Evolutionary conservation across 73 alveolate genomes (phyloP).

Genomic region (Tetrahymena malaccensis): DNA sequence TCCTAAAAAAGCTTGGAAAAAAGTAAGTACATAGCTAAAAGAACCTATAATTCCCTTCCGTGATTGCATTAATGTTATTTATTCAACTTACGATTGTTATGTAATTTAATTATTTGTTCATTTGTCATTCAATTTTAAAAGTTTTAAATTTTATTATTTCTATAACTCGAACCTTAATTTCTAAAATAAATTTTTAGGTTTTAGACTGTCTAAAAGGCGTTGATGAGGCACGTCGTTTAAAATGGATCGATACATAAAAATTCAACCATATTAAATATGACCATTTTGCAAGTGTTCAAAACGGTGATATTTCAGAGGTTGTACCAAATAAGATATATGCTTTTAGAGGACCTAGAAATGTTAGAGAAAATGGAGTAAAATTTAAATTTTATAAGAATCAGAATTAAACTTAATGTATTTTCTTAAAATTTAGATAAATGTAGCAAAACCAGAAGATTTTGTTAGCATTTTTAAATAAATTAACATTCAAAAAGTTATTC

Average conservation of each 20-base stretch:
- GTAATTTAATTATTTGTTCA: not conserved
- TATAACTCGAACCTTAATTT: not conserved
- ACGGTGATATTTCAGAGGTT: not conserved
- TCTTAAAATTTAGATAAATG: not conserved
- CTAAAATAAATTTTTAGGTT: not conserved
- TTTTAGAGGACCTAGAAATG: not conserved
- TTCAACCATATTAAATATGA: not conserved
- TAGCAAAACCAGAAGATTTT: not conserved
- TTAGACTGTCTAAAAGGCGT: not conserved
- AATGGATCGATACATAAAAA: not conserved
- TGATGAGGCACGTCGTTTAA: not conserved
- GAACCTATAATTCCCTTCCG: not conserved
- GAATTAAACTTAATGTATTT: not conserved
- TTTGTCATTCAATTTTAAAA: too few species aligned
- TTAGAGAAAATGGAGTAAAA: not conserved
- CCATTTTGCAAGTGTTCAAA: not conserved
- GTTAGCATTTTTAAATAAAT: not conserved
- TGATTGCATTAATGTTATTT: not conserved
- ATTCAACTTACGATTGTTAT: not conserved
- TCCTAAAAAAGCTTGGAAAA: not conserved
- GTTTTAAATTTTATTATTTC: not conserved
- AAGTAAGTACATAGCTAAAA: not conserved
- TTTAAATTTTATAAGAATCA: not conserved
- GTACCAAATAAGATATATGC: not conserved
- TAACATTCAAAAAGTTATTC: not conserved